Evolutionary conservation across 2,329 filamentous ascomycete genomes (phyloP), one percentile per base, ranked within the genome.

Genomic region (Penicillium vulpinum): DNA sequence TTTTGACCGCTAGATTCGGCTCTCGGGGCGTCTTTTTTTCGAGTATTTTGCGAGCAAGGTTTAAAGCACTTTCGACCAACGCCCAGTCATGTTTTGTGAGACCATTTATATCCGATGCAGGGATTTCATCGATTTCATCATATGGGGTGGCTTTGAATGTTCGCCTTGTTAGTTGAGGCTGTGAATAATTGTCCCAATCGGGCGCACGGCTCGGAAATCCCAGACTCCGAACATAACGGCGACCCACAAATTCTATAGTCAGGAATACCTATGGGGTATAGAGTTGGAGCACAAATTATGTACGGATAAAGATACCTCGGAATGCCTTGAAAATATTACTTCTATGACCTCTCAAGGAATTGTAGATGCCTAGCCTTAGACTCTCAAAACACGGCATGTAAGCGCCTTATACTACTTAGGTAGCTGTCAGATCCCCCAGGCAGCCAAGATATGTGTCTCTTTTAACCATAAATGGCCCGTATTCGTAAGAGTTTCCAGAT

Each of bases 401-500:
- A 16, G 5, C 26, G 4, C 6, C 21, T 36, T 15, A 36, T 26
- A 35, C 31, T 24, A 13, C 18, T 21, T n/a, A n/a, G n/a, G n/a
- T n/a, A n/a, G n/a, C n/a, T 48, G 22, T 35, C 7, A 18, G 28
- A 28, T 21, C 7, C 26, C 11, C 13, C 22, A 50, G 47, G 47
- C 47, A 50, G 24, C 47, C 18, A 28, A 21, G n/a, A 50, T 50
- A 8, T 29, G 2, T 11, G 22, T 24, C 41, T 13, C 7, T 43
- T 29, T 11, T 26, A 18, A 11, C 16, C 36, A n/a, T 18, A 36
- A 24, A n/a, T 4, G 10, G 5, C 4, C 52, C 47, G 47, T 52
- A 52, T 33, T 52, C 53, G 53, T 31, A 39, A 16, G 21, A 16
- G 31, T 51, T 16, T 40, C 38, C 35, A 48, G 33, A 31, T 46